Evolutionary conservation across 306 rosid genomes (phyloP), one percentile per base, ranked within the genome.

Genomic region (Myrica gale): DNA sequence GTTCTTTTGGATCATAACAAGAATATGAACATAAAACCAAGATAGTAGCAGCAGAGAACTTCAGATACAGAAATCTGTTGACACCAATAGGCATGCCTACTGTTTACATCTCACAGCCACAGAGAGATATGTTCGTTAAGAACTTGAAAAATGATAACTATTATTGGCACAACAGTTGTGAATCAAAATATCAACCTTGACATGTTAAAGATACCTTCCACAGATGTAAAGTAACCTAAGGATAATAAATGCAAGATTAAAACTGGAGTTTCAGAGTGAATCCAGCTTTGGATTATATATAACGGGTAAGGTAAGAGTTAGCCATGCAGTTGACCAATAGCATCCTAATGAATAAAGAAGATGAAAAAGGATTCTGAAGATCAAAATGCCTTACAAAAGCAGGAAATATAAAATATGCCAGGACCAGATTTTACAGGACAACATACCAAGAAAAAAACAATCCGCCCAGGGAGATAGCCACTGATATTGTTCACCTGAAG

Each of bases 401-500:
- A 20, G 67, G 50, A 32, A 23, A 73, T 10, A 54, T 37, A 56
- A 23, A 69, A 32, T 44, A 61, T 8, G 73, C 58, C 63, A 32
- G 71, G 67, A 77, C 74, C 16, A 44, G 42, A 79, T 43, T 72
- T 75, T 26, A 72, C 58, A 46, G 71, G 78, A 76, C 6, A 79
- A 68, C 92, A 69, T 92, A 95, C 99, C 96, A 95, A 84, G 91
- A 92, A 95, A 82, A 95, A 95, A 48, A 95, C 98, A 83, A 90
- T 92, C 72, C 99, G 91, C 48, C 99, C 99, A 51, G 99, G 99
- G 75, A 95, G 99, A 87, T 95, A 95, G 74, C 99, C 98, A 72
- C 99, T 90, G 89, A 95, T 95, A 79, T 95, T 95, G 81, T 95
- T 95, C 78, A 95, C 98, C 99, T 95, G 83, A 82, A 86, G 84